Evolutionary conservation across 768 basidiomycete genomes (phyloP), one percentile per base, ranked within the genome.

Genomic region (Naematelia encephala): DNA sequence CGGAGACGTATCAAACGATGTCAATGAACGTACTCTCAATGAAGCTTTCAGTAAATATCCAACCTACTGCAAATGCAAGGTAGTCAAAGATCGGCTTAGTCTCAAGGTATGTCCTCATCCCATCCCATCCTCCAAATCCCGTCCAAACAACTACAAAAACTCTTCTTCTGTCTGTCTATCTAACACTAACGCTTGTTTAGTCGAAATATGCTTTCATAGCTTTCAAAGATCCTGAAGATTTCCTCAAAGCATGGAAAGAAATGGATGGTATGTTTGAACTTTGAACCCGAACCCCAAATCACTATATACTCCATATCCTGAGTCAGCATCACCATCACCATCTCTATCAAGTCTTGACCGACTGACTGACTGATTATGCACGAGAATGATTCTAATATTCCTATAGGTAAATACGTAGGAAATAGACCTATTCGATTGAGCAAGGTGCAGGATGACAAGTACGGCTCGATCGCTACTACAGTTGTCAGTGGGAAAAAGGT

Each of bases 181-280:
- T 47, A 13, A 54, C 12, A 57, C 53, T 63, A 45, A 63, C 39
- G 29, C 34, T n/a, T 39, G 11, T n/a, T n/a, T 56, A 94, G 91
- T 93, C 94, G 0, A 96, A 90, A 77, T 99, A 87, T 72, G 96
- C 93, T 2, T 99, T 99, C 72, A 91, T 98, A 25, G 91, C 91
- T 1, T 99, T 98, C 78, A 90, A 89, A 45, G 96, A 98, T 72
- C 96, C 96, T 0, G 96, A 99, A 78, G 96, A 99, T 76, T 97
- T 98, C 77, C 77, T 99, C 57, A 93, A 86, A 74, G 94, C 94
- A 16, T 99, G 94, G 94, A 97, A 97, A 76, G 93, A 98, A 77
- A 98, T 96, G 93, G 92, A 97, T 77, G 94, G 93, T 90, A 67
- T 30, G 88, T 75, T 22, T 26, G 34, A 39, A 16, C n/a, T n/a